Evolutionary conservation across 2,329 filamentous ascomycete species (phyloP), one percentile per base, ranked within the genome.

Genomic region (Diaporthe citriasiana): DNA sequence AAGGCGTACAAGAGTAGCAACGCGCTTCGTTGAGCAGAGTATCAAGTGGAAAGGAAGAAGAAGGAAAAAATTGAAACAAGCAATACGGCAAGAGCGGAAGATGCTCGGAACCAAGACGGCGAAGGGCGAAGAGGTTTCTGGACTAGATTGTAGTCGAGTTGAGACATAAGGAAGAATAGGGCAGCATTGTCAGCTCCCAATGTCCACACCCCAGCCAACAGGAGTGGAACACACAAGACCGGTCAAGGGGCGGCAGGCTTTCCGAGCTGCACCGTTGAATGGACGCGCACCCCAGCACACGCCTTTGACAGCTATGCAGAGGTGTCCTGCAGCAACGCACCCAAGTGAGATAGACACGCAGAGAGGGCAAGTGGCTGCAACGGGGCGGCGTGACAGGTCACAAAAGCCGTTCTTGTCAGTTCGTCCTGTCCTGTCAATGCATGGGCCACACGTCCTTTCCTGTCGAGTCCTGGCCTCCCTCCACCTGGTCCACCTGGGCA

Each of bases 231-330:
- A 66, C 63, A 66, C 63, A 66, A 66, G 63, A 66, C 63, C 63
- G 63, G 63, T 66, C 63, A 66, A 66, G 63, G 63, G 63, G 63
- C 63, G 63, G 63, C 63, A 66, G 63, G 63, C 63, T 66, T 66
- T 53, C 63, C 63, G 63, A 66, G 63, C 63, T 66, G 63, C 63
- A 51, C 45, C 63, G 63, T 66, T 66, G 63, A 38, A 38, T 66
- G 63, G 63, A 66, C 50, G 63, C 60, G 50, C 60, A 25, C n/a
- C 40, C n/a, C 57, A 51, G 15, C n/a, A 45, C 63, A 66, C 63
- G 63, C 45, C 13, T 38, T 66, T 66, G 63, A 66, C 63, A 66
- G 63, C 63, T 30, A 51, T 66, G 63, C 63, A 66, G 63, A 66
- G 63, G 63, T 66, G 45, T 66, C 63, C 63, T 66, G 63, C 63